Percentiles rank a stretch among this genome's conserved stretches.
Evolutionary conservation across 768 basidiomycete species (phyloP).

Genomic region (Ephemerocybe angulata): DNA sequence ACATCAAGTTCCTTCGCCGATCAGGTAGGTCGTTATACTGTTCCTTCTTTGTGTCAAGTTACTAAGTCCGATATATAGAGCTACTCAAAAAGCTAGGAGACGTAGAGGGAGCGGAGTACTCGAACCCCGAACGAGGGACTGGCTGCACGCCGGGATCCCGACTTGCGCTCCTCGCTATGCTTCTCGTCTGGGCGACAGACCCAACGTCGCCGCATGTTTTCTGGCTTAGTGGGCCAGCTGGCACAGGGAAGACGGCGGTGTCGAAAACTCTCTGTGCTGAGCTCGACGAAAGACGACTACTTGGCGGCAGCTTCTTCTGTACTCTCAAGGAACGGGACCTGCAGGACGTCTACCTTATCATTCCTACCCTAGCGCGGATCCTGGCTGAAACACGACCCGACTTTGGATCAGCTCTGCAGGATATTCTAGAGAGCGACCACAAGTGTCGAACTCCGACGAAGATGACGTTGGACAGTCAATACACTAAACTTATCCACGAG

Average conservation of each 20-base stretch:
- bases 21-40: no score
- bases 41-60: no score
- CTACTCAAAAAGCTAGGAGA: neutral
- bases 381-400: neutral
- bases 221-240: conserved; percentile 5
- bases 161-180: neutral
- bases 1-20: neutral
- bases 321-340: neutral
- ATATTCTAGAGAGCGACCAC: neutral
- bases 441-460: neutral
- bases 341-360: neutral
- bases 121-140: neutral
- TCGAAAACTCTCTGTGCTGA: conserved; percentile 2
- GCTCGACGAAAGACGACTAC: neutral
- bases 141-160: neutral
- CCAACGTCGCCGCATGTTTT: neutral
- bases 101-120: neutral
- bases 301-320: conserved; percentile 9
- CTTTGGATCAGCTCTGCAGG: neutral
- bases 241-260: conserved; percentile 10
- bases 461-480: neutral
- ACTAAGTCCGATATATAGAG: neutral
- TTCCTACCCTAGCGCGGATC: neutral
- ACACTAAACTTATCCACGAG: neutral
- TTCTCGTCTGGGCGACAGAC: neutral